These are phyloP conservation scores for Paramecium bursaria DNA, from an alignment of 73 alveolate species.

Conservation along the genomic window DNA sequence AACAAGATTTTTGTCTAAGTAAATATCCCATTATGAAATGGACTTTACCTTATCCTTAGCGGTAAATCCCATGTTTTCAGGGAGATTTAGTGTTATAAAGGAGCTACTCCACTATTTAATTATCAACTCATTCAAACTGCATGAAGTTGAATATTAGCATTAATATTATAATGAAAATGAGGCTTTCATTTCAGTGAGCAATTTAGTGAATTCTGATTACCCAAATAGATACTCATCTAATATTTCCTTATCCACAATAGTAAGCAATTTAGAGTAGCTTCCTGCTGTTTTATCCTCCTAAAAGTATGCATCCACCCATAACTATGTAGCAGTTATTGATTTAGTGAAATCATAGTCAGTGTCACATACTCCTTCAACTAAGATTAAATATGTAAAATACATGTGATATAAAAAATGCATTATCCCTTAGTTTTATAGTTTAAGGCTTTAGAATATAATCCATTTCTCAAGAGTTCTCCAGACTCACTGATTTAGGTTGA, in stretches of 20 bases:
- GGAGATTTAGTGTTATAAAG: not conserved
- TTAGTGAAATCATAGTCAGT: conserved; percentile 12
- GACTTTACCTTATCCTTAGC: not conserved
- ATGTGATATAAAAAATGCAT: no score
- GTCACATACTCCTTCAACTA: conserved; percentile 16
- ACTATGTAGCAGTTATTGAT: not conserved
- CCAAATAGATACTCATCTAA: conserved; percentile 10
- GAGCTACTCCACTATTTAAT: conserved; percentile 18
- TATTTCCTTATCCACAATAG: not conserved
- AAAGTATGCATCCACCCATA: conserved; percentile 46
- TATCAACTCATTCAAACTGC: conserved; percentile 21
- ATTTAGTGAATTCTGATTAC: conserved; percentile 22
- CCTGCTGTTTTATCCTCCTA: not conserved
- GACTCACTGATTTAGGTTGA: conserved; percentile 13
- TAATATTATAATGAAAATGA: conserved; percentile 10
- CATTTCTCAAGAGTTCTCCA: conserved; percentile 32
- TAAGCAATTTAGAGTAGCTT: no score
- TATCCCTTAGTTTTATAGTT: not conserved
- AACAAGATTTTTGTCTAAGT: not conserved
- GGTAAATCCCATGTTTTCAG: not conserved
- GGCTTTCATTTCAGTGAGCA: not conserved
- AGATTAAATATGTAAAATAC: not conserved
- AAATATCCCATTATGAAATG: conserved; percentile 39
- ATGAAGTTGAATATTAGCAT: not conserved
- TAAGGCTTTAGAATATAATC: conserved; percentile 37